Percentiles rank a stretch among this genome's conserved stretches.
phyloP scores from a whole-genome alignment of 2,329 filamentous ascomycete species.

The Pseudocercospora pini-densiflorae region DNA sequence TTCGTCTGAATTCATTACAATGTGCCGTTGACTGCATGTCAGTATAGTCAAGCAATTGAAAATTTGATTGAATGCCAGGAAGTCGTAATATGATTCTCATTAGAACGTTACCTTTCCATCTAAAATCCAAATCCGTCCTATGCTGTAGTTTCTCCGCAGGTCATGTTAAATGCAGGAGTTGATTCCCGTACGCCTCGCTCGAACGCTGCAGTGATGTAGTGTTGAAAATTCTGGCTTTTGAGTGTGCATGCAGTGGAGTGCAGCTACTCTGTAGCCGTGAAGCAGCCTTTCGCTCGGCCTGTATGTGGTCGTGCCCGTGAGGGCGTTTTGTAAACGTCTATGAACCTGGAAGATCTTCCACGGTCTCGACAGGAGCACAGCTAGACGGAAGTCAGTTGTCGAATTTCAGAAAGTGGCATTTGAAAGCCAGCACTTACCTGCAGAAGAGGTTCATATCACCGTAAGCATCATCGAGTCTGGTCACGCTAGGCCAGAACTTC shows the following conservation, averaged over 20 bases:
- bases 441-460: conserved; percentile 94
- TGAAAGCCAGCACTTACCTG: conserved; percentile 53
- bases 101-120: neutral
- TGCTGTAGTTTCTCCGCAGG: conserved; percentile 11
- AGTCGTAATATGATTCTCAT: neutral
- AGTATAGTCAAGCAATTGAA: neutral
- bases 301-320: conserved; percentile 3
- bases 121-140: neutral
- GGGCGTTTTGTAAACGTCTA: conserved; percentile 4
- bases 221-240: conserved; percentile 23
- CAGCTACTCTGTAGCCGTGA: neutral
- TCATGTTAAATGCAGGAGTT: conserved; percentile 13
- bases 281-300: neutral
- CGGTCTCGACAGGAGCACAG: conserved; percentile 77
- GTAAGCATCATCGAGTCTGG: conserved; percentile 84
- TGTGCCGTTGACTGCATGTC: neutral
- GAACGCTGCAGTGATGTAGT: conserved; percentile 30
- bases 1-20: neutral
- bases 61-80: neutral
- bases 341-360: conserved; percentile 38
- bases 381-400: conserved; percentile 24
- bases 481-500: conserved; percentile 96
- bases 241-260: neutral
- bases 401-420: neutral
- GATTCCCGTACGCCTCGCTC: conserved; percentile 29